Evolutionary conservation across 805 yeast genomes (phyloP), one percentile per base, ranked within the genome.

Genomic region (Wickerhamiella brachini): DNA sequence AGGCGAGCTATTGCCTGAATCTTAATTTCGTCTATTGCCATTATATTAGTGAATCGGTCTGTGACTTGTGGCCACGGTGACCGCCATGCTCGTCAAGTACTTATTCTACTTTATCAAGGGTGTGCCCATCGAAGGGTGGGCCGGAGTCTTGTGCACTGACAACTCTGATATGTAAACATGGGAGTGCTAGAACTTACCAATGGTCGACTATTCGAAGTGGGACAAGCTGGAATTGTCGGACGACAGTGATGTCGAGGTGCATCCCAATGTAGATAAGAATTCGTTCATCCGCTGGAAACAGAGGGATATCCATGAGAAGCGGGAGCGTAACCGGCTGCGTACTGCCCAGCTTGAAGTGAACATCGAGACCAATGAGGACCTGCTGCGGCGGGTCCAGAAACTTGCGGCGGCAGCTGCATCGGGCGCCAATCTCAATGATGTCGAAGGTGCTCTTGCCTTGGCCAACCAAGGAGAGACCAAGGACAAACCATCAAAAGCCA

Each of bases 271-370:
- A 31, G 99, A 93, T 66, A 93, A 93, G 65, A 72, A 71, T 41
- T 89, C 97, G 1, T 90, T 93, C 58, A 86, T 93, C 60, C 78
- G 80, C 53, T 90, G 97, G 98, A 90, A 87, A 64, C 99, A 93
- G 69, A 83, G 95, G 62, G 95, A 89, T 59, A 93, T 93, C 57
- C 98, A 93, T 65, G 96, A 90, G 63, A 83, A 88, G 68, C 80
- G 99, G 55, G 76, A 74, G 42, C 85, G 85, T 63, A 72, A 95
- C 62, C 83, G 83, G 61, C 76, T 78, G 44, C 89, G 90, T 59
- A 84, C 88, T 63, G 78, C 77, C 55, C 79, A 84, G 31, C 72
- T 89, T 47, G 80, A 81, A 55, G 76, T 85, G 21, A 95, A 89
- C 65, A 71, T 77, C 56, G 81, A 81, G 51, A 88, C 89, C 88